Base-by-base conservation (phyloP, 2,329 filamentous ascomycete species). In the Cryphonectria japonica region DNA sequence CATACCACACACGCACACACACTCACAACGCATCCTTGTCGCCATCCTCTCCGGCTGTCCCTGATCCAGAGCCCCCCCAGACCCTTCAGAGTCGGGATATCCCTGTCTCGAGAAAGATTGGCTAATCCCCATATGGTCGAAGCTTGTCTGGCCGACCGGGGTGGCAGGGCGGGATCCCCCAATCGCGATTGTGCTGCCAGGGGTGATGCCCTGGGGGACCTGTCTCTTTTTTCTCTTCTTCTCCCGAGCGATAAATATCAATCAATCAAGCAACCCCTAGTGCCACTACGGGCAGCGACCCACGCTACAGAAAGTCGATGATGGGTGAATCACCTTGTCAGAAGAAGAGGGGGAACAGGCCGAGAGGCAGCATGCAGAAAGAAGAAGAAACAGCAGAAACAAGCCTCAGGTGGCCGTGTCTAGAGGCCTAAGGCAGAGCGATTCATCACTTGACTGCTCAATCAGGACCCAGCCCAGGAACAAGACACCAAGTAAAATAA, bases 221-320 rank as follows among this genome's bases (percentile, higher is more conserved):
- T 32, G 54, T 61, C 34, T 61, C 34, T 39, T 6, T 7, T 39
- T 39, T 61, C 11, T 26, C 26, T 26, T 26, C 26, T 1, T 26
- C 59, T 39, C 59, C 59, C 59, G 32, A 61, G 59, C 59, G 59
- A 59, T 61, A 61, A 59, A 22, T 37, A 59, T 60, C 52, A 57
- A 29, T 54, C 26, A 26, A 26, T 57, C 26, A 32, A 50, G 46
- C 46, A n/a, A 50, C 5, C 26, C 26, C 29, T 59, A 3, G 26
- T 26, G 11, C 52, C 26, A 59, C 13, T 11, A 26, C 13, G 54
- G 54, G n/a, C 22, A 54, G 29, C 54, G 54, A 59, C 26, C 26
- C 54, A 59, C 54, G 54, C 26, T 59, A 26, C 54, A 7, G 26
- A 29, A 59, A 59, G 54, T 19, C 13, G 54, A 59, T 8, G 54